Evolutionary conservation across 148 eudicot species (phyloP).

Genomic region (Arbutus unedo): DNA sequence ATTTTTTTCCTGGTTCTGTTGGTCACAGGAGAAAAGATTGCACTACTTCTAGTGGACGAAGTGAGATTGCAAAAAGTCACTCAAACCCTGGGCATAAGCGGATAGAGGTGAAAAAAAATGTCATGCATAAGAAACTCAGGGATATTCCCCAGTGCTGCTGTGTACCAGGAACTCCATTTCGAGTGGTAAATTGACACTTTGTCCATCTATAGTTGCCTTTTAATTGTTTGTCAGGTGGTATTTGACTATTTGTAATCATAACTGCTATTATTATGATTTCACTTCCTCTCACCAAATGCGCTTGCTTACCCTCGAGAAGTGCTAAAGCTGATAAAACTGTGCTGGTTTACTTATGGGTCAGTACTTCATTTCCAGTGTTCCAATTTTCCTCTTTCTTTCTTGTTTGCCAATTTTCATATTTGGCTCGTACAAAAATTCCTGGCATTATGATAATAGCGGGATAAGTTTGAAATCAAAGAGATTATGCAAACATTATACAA

Average conservation of each 20-base stretch:
- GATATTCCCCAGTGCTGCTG: conserved; percentile 72
- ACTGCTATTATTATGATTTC: not conserved
- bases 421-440: not conserved
- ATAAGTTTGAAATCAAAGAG: not conserved
- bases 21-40: conserved; percentile 28
- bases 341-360: not conserved
- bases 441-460: not conserved
- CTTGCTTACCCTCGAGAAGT: not conserved
- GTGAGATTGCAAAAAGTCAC: conserved; percentile 26
- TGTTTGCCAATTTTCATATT: not conserved
- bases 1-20: conserved; percentile 56
- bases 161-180: conserved; percentile 81
- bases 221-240: not conserved
- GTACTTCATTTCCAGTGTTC: not conserved
- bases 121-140: conserved; percentile 31
- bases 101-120: conserved; percentile 15
- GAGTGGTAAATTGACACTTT: conserved; percentile 59
- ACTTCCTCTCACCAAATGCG: not conserved
- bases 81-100: conserved; percentile 29
- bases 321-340: not conserved
- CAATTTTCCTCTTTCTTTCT: not conserved
- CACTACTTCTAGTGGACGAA: conserved; percentile 26
- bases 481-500: not conserved
- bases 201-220: not conserved
- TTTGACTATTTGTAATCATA: not conserved